phyloP scores from a whole-genome alignment of 2,329 filamentous ascomycete species.

The Beauveria asiatica region DNA sequence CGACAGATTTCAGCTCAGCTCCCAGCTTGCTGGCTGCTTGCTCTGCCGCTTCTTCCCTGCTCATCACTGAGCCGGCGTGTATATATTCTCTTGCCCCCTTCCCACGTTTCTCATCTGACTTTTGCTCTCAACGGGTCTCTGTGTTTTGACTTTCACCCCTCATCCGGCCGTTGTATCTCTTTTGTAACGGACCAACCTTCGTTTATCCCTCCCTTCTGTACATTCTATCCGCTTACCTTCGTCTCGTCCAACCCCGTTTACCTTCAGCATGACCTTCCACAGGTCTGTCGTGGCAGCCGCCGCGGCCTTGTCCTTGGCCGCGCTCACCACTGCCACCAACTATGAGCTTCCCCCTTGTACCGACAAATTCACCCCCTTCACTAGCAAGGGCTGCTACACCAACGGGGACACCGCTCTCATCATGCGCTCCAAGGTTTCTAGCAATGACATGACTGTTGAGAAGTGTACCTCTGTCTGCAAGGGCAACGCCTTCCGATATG shows the following conservation, averaged over 20 bases:
- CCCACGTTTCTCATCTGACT: background rate
- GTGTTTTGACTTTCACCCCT: constrained; percentile 2
- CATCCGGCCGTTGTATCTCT: background rate
- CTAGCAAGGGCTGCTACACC: constrained; percentile 39
- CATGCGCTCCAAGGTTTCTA: constrained; percentile 31
- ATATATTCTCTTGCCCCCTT: background rate
- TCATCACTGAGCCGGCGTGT: background rate
- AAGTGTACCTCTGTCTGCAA: constrained; percentile 41
- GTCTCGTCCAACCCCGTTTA: constrained; percentile 13
- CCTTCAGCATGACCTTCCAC: constrained; percentile 24
- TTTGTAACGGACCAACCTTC: constrained; percentile 18
- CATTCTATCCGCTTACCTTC: constrained; percentile 3
- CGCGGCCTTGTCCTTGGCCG: constrained; percentile 30
- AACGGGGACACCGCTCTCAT: constrained; percentile 32
- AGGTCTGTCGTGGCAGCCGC: constrained; percentile 25
- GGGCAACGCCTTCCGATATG: constrained; percentile 42
- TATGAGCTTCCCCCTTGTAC: constrained; percentile 37
- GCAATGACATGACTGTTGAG: constrained; percentile 37
- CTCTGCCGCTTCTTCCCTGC: background rate
- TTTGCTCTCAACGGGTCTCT: background rate
- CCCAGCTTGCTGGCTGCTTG: background rate
- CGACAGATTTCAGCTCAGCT: constrained; percentile 1
- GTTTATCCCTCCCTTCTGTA: background rate
- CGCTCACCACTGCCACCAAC: constrained; percentile 31
- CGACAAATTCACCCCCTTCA: constrained; percentile 37